These are phyloP conservation scores for Lentinula lateritia DNA, from an alignment of 768 basidiomycete genomes.

Conservation along the genomic window DNA sequence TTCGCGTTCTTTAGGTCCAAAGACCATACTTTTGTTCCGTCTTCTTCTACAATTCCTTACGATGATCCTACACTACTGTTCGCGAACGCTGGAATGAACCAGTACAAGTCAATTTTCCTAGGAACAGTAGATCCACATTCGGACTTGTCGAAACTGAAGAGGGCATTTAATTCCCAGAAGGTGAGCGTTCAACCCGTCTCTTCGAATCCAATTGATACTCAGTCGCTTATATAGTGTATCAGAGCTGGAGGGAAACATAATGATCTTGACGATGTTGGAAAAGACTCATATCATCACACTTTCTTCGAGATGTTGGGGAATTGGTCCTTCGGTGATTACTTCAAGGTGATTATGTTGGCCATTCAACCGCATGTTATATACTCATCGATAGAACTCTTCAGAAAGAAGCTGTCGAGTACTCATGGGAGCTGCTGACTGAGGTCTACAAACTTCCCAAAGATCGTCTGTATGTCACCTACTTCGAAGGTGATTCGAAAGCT, in stretches of 20 bases:
- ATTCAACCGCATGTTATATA: not conserved
- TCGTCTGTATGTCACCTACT: conserved; percentile 95
- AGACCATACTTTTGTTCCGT: conserved; percentile 84
- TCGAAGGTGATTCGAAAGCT: conserved; percentile 86
- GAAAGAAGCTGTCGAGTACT: conserved; percentile 90
- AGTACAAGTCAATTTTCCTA: conserved; percentile 98
- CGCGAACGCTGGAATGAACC: conserved; percentile 98
- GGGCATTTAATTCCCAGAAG: conserved; percentile 95
- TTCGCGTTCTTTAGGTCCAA: conserved; percentile 81
- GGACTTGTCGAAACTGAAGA: conserved; percentile 82
- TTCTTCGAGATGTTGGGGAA: conserved; percentile 99
- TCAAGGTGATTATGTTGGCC: conserved; percentile 63
- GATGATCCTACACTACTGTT: conserved; percentile 98
- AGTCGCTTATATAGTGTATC: conserved; percentile 54
- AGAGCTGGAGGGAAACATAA: conserved; percentile 99
- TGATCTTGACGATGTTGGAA: conserved; percentile 97
- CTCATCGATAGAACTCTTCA: conserved; percentile 22
- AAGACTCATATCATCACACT: conserved; percentile 96
- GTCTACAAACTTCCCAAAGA: conserved; percentile 88
- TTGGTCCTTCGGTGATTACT: conserved; percentile 99
- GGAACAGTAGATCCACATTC: conserved; percentile 96
- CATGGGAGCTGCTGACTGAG: conserved; percentile 91
- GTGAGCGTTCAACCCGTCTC: not conserved
- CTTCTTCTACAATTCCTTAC: conserved; percentile 90
- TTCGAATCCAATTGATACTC: not conserved